Base-by-base conservation (phyloP, 495 filamentous ascomycete genomes). In the Tuber brumale region DNA sequence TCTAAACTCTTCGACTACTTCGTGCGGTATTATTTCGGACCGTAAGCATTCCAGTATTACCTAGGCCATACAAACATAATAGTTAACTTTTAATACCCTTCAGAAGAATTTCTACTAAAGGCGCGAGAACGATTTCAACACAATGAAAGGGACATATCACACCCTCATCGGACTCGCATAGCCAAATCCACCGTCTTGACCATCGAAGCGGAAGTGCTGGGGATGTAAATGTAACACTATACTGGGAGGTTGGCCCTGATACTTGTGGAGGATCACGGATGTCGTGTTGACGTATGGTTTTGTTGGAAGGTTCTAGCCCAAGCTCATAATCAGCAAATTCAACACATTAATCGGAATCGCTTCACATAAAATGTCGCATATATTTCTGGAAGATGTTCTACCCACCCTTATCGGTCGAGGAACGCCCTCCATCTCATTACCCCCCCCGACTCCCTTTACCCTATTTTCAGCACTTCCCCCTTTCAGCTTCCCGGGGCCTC, bases 151-250 rank as follows among this genome's bases (percentile, higher is more conserved):
- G 66, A 45, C 21, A 10, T 39, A 77, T 74, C 79, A 88, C 74
- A 92, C 84, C 80, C 88, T 90, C 93, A 98, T 97, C 70, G 95
- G 92, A 10, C 94, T 97, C 77, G 91, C 92, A 83, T 97, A 97
- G 2, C 88, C 86, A 79, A 97, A 97, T 82, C 91, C 92, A 77
- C 94, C 94, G 84, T 97, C 93, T 85, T 97, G 94, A 76, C 94
- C 90, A 78, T 98, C 95, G 84, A 99, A 97, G 71, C 93, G 91
- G 83, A 97, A 97, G 85, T 97, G 89, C 7, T 87, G 92, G 5
- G 90, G 88, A 82, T 97, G 90, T 1, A 99, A 85, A 84, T 98
- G 94, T 48, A 99, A 85, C 66, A 94, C 89, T 14, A 98, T 86
- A 18, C 94, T 97, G 0, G 96, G 95, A 19, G 89, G 89, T 16